Conservation (phyloP, 208 protist genomes). For the Trypanosomatidae sp. region DNA sequence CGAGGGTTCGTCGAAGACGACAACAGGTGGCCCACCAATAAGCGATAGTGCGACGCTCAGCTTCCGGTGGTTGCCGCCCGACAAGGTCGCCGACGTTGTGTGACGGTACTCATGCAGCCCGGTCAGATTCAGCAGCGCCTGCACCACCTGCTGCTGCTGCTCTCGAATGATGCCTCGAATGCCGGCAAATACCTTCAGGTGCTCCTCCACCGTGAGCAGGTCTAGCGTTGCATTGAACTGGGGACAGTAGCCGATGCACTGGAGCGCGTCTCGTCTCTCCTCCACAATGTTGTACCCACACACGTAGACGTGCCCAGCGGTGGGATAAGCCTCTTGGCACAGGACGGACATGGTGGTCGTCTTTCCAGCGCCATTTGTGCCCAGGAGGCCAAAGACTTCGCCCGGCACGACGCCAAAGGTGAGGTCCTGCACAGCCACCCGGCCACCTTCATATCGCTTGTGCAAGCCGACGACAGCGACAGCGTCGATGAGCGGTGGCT, state of each 20-base stretch:
- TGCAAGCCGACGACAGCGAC: slow-evolving; percentile 36
- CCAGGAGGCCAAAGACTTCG: slow-evolving; percentile 82
- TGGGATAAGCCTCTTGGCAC: slow-evolving; percentile 61
- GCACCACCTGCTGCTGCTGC: slow-evolving; percentile 26
- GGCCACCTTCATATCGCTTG: slow-evolving; percentile 26
- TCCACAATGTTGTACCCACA: slow-evolving; percentile 40
- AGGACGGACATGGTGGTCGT: slow-evolving; percentile 78
- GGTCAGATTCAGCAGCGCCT: slow-evolving; percentile 24
- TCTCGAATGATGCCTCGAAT: slow-evolving; percentile 49
- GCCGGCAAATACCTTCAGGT: slow-evolving; percentile 84
- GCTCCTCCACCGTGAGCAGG: slow-evolving; percentile 89
- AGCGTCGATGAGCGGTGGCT: slow-evolving; percentile 1
- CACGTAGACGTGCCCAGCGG: slow-evolving; percentile 44
- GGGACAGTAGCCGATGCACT: slow-evolving; percentile 92
- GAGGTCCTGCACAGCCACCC: slow-evolving; percentile 53
- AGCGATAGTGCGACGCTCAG: slow-evolving; percentile 62
- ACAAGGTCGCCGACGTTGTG: slow-evolving; percentile 22
- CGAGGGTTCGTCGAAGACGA: slow-evolving; percentile 75
- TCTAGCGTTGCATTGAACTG: slow-evolving; percentile 93
- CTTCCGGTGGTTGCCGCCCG: slow-evolving; percentile 75
- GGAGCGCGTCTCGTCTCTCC: slow-evolving; percentile 41
- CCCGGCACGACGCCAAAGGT: slow-evolving; percentile 61
- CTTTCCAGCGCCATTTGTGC: slow-evolving; percentile 88
- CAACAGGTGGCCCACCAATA: slow-evolving; percentile 48
- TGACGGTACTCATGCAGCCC: slow-evolving; percentile 25